phyloP scores from a whole-genome alignment of 352 stramenopile genomes.

The Blastocystis sp. region DNA sequence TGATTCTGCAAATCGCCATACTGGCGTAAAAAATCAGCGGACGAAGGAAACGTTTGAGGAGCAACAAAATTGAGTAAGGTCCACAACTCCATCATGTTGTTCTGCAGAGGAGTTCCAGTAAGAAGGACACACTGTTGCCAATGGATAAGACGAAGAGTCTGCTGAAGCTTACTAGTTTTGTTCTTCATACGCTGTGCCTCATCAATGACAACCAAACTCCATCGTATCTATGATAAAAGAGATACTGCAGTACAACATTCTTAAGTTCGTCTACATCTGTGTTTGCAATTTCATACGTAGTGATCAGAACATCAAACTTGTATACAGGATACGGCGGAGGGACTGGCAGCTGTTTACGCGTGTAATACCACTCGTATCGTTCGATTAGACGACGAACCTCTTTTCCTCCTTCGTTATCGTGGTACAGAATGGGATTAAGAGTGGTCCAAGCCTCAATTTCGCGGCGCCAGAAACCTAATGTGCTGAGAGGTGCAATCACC shows the following conservation, averaged over 20 bases:
- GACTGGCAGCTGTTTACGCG: conserved; percentile 70
- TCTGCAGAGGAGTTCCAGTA: conserved; percentile 95
- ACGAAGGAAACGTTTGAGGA: conserved; percentile 81
- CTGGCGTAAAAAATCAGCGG: conserved; percentile 89
- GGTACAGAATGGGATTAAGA: conserved; percentile 97
- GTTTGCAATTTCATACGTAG: conserved; percentile 89
- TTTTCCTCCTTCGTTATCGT: conserved; percentile 83
- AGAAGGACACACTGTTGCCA: conserved; percentile 66
- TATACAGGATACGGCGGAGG: conserved; percentile 66
- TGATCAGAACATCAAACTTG: conserved; percentile 92
- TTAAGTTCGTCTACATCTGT: conserved; percentile 82
- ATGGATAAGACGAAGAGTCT: conserved; percentile 76
- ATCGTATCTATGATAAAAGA: conserved; percentile 75
- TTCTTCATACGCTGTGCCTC: conserved; percentile 99
- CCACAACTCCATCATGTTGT: conserved; percentile 98
- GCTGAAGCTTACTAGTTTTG: conserved; percentile 82
- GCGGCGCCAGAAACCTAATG: conserved; percentile 94
- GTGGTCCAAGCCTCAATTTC: conserved; percentile 97
- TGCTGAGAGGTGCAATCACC: conserved; percentile 92
- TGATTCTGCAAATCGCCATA: conserved; percentile 84
- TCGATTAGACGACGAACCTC: conserved; percentile 83
- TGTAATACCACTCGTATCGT: conserved; percentile 90
- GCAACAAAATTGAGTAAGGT: conserved; percentile 97
- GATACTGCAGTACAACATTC: conserved; percentile 30
- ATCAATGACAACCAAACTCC: conserved; percentile 93